Conservation (phyloP, 208 protist genomes). For the Trypanosoma platydactyli region DNA sequence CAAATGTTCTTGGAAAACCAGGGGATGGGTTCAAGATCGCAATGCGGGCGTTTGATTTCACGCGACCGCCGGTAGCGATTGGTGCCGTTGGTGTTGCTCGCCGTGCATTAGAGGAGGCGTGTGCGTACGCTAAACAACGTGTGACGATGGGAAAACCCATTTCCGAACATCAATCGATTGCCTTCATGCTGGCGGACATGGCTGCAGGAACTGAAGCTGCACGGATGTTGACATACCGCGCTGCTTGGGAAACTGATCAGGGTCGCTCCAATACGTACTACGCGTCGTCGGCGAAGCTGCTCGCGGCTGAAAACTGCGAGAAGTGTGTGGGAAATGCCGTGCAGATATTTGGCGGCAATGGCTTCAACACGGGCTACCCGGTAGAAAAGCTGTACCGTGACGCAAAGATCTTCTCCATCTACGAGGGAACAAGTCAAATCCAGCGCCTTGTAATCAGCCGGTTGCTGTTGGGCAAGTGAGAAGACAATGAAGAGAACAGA, state of each 20-base stretch:
- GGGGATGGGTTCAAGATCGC: conserved; percentile 87
- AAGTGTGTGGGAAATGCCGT: conserved; percentile 74
- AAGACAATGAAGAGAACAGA: too few relatives aligned
- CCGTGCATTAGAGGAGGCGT: conserved; percentile 82
- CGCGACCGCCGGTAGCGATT: conserved; percentile 78
- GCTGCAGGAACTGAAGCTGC: conserved; percentile 82
- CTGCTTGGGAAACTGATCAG: conserved; percentile 81
- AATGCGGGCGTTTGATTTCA: conserved; percentile 90
- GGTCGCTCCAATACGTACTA: conserved; percentile 87
- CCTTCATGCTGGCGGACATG: conserved; percentile 92
- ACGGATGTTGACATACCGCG: conserved; percentile 67
- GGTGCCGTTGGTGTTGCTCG: conserved; percentile 83
- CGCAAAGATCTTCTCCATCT: conserved; percentile 93
- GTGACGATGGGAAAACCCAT: conserved; percentile 88
- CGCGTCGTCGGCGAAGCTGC: conserved; percentile 85
- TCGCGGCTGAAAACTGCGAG: conserved; percentile 74
- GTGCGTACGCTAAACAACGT: conserved; percentile 69
- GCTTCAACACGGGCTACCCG: conserved; percentile 93
- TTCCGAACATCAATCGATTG: conserved; percentile 81
- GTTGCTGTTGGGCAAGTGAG: conserved; percentile 31
- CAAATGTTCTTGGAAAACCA: conserved; percentile 68
- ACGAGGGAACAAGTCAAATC: conserved; percentile 93
- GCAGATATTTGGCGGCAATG: conserved; percentile 92
- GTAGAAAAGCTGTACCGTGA: conserved; percentile 95
- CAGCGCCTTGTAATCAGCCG: conserved; percentile 84